Evolutionary conservation across 495 filamentous ascomycete genomes (phyloP).

Genomic region (Achaetomiella virescens): DNA sequence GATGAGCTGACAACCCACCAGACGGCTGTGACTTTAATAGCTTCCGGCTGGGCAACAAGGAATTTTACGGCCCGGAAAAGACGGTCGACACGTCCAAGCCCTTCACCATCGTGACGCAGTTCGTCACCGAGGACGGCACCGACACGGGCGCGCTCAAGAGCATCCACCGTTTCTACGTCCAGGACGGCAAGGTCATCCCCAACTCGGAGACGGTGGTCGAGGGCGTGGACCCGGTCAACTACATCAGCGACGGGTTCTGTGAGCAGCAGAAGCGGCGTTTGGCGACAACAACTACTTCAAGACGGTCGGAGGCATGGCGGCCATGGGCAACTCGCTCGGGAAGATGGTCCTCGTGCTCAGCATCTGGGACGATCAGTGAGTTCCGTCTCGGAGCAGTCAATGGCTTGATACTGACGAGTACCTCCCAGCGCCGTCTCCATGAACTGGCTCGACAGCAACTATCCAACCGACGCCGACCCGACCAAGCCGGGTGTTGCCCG

Average conservation of each 20-base stretch:
- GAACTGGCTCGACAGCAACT: constrained; percentile 67
- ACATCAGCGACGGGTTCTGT: constrained; percentile 55
- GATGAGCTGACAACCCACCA: constrained; percentile 33
- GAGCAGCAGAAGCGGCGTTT: constrained; percentile 54
- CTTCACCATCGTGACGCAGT: constrained; percentile 69
- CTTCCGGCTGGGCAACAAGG: constrained; percentile 53
- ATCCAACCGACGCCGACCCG: constrained; percentile 46
- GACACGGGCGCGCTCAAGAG: constrained; percentile 48
- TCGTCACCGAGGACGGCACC: constrained; percentile 54
- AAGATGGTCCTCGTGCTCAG: constrained; percentile 65
- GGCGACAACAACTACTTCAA: constrained; percentile 50
- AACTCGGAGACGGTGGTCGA: constrained; percentile 36
- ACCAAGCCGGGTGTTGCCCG: constrained; percentile 53
- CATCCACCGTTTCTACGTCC: constrained; percentile 62
- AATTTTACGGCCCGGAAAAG: constrained; percentile 50
- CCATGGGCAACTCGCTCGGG: constrained; percentile 50
- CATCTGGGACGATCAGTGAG: constrained; percentile 62
- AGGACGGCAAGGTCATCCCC: constrained; percentile 52
- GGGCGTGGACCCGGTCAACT: constrained; percentile 47
- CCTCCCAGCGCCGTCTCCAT: constrained; percentile 44
- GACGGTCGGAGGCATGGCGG: constrained; percentile 49
- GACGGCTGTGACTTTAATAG: constrained; percentile 71
- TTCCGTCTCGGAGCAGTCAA: background rate
- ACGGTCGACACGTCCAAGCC: constrained; percentile 55
- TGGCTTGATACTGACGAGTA: background rate